phyloP scores from a whole-genome alignment of 2,329 filamentous ascomycete genomes.

The Diaporthe sp. region DNA sequence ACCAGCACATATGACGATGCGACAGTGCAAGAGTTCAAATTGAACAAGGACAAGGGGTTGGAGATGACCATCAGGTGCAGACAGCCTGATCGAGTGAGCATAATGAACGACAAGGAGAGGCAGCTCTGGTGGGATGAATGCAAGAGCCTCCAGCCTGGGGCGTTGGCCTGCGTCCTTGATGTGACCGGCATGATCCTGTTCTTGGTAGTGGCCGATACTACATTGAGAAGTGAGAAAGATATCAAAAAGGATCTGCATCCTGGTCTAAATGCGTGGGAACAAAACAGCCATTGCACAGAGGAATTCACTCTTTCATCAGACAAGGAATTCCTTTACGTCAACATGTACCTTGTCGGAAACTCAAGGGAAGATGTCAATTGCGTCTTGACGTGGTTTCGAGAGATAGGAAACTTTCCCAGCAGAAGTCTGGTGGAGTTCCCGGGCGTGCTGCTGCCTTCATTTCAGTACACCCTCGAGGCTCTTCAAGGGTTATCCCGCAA shows the following conservation, averaged over 20 bases:
- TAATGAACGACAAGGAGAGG: slow-evolving; percentile 44
- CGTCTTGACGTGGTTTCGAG: slow-evolving; percentile 44
- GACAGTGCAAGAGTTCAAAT: slow-evolving; percentile 43
- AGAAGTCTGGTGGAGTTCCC: slow-evolving; percentile 69
- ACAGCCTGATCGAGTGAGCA: slow-evolving; percentile 50
- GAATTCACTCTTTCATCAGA: slow-evolving; percentile 46
- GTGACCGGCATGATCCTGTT: slow-evolving; percentile 52
- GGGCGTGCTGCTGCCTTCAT: slow-evolving; percentile 66
- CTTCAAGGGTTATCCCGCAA: slow-evolving; percentile 62
- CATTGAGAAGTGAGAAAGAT: slow-evolving; percentile 8
- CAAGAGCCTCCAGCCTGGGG: slow-evolving; percentile 59
- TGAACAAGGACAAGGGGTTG: slow-evolving; percentile 53
- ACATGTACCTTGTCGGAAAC: slow-evolving; percentile 44
- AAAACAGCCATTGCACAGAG: neutral
- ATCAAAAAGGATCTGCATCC: neutral
- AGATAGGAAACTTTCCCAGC: slow-evolving; percentile 14
- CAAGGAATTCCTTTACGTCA: slow-evolving; percentile 42
- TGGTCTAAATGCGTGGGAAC: neutral
- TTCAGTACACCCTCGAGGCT: slow-evolving; percentile 65
- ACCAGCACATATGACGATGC: slow-evolving; percentile 51
- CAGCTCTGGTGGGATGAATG: slow-evolving; percentile 61
- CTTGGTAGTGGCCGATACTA: slow-evolving; percentile 50
- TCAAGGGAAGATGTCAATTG: slow-evolving; percentile 35
- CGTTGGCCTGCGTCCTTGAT: slow-evolving; percentile 60
- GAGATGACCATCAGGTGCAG: slow-evolving; percentile 56